Evolutionary conservation across 1,139 yeast species (phyloP).

Genomic region (Kurtzmaniella quercitrusa): DNA sequence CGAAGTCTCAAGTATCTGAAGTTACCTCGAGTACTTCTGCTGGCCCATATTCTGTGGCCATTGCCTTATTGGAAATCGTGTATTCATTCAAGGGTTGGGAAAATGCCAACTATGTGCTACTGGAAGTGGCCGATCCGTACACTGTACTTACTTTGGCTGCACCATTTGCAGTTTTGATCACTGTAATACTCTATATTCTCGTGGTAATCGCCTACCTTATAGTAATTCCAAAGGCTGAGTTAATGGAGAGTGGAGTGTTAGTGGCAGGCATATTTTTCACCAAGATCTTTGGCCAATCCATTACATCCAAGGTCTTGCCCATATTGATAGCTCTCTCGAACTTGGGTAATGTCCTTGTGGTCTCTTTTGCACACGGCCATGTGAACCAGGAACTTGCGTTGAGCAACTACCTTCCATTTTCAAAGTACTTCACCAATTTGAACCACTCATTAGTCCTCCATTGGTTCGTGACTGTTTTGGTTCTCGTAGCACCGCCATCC

Average conservation of each 20-base stretch:
- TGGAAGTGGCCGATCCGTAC: constrained; percentile 51
- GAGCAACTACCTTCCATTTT: constrained; percentile 69
- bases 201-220: constrained; percentile 72
- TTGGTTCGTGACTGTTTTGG: constrained; percentile 45
- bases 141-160: constrained; percentile 68
- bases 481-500: constrained; percentile 44
- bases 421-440: constrained; percentile 51
- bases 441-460: constrained; percentile 40
- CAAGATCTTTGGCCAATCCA: constrained; percentile 64
- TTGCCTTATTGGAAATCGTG: constrained; percentile 38
- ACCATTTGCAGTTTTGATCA: constrained; percentile 58
- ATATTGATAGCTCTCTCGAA: constrained; percentile 74
- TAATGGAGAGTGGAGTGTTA: constrained; percentile 60
- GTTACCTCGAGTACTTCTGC: constrained; percentile 13
- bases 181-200: constrained; percentile 61
- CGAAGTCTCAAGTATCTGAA: constrained; percentile 8
- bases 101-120: constrained; percentile 41
- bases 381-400: constrained; percentile 72
- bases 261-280: constrained; percentile 73
- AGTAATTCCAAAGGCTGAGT: constrained; percentile 63
- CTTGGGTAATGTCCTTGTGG: constrained; percentile 74
- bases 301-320: constrained; percentile 60
- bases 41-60: constrained; percentile 30
- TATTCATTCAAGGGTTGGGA: constrained; percentile 44
- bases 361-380: constrained; percentile 73